Evolutionary conservation across 495 filamentous ascomycete species (phyloP).

Genomic region (Immersiella caudata): DNA sequence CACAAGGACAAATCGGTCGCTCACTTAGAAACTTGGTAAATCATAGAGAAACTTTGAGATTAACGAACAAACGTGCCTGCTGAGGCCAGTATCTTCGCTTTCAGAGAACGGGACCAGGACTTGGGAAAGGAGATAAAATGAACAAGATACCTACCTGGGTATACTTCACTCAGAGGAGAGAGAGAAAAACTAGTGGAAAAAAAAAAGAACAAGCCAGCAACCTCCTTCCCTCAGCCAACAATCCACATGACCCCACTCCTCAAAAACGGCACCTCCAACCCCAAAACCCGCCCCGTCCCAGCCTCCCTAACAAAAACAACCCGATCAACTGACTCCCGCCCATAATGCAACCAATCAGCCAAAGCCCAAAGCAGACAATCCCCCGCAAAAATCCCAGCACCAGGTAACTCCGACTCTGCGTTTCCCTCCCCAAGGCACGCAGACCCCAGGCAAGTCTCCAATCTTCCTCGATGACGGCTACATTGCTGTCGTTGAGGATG

Average conservation of each 20-base stretch:
- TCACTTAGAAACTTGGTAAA: too few relatives aligned
- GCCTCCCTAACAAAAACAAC: conserved; percentile 44
- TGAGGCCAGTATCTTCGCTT: too few relatives aligned
- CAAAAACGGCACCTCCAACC: conserved; percentile 40
- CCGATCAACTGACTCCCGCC: conserved; percentile 36
- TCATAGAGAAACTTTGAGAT: too few relatives aligned
- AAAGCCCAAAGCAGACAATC: conserved; percentile 43
- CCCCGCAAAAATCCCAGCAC: conserved; percentile 19
- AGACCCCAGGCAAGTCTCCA: conserved; percentile 20
- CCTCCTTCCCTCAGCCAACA: too few relatives aligned
- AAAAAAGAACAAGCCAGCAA: too few relatives aligned
- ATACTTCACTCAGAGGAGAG: too few relatives aligned
- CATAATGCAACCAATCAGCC: conserved; percentile 38
- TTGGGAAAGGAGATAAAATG: too few relatives aligned
- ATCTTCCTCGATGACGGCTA: conserved; percentile 26
- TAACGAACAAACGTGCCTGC: too few relatives aligned
- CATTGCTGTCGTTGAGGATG: conserved; percentile 10
- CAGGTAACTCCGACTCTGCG: conserved; percentile 25
- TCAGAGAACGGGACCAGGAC: too few relatives aligned
- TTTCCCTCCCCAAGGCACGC: conserved; percentile 1
- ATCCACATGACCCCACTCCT: conserved; percentile 23
- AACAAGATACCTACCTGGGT: too few relatives aligned
- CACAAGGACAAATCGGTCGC: too few relatives aligned
- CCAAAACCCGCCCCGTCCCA: conserved; percentile 31
- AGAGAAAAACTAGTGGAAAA: too few relatives aligned